Conservation (phyloP, 768 basidiomycete genomes). For the Tephrocybe sp. region DNA sequence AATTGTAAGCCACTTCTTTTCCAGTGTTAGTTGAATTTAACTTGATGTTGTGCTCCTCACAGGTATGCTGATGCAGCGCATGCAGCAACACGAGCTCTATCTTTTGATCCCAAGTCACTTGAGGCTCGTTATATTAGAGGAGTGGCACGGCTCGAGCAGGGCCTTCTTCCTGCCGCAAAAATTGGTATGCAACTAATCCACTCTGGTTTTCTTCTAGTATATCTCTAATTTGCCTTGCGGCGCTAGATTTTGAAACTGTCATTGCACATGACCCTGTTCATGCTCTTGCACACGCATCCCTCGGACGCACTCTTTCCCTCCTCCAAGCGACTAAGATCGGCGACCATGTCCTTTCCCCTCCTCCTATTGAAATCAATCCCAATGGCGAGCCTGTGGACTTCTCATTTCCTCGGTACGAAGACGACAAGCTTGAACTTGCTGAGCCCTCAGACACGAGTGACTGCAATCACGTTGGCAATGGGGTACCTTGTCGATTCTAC, state of each 20-base stretch:
- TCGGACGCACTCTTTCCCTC: slow-evolving; percentile 16
- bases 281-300: slow-evolving; percentile 24
- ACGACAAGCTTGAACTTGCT: slow-evolving; percentile 33
- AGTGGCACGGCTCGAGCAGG: slow-evolving; percentile 20
- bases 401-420: slow-evolving; percentile 30
- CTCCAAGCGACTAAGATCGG: slow-evolving; percentile 13
- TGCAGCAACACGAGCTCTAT: slow-evolving; percentile 20
- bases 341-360: slow-evolving; percentile 9
- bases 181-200: slow-evolving; percentile 21
- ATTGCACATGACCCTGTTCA: slow-evolving; percentile 27
- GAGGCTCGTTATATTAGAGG: slow-evolving; percentile 20
- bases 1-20: slow-evolving; percentile 12
- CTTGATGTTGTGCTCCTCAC: not conserved
- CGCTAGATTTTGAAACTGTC: slow-evolving; percentile 33
- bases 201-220: not conserved
- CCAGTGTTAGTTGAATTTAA: not conserved
- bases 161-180: slow-evolving; percentile 20
- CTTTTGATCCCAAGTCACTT: slow-evolving; percentile 18
- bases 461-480: slow-evolving; percentile 48
- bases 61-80: slow-evolving; percentile 20
- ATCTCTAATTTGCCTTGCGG: not conserved
- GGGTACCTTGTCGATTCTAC: slow-evolving; percentile 52
- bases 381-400: slow-evolving; percentile 26
- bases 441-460: slow-evolving; percentile 54
- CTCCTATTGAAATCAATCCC: not conserved